These are phyloP conservation scores for Solanum corneliomulleri DNA, from an alignment of 257 asterid genomes.

Conservation along the genomic window DNA sequence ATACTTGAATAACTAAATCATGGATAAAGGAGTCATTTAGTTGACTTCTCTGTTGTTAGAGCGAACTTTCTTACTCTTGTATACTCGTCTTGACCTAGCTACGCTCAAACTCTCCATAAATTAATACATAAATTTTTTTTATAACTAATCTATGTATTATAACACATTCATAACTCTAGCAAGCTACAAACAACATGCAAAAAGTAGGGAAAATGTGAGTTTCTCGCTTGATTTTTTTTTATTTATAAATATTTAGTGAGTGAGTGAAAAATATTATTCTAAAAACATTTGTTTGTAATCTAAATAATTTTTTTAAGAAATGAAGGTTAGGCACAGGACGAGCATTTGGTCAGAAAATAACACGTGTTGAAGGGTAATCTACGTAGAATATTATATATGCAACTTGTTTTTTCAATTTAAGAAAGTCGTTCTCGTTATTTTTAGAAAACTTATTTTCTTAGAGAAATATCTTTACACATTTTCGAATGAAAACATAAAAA, in stretches of 20 bases:
- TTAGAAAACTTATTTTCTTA: too few relatives aligned
- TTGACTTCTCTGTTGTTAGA: too few relatives aligned
- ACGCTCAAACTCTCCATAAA: not conserved
- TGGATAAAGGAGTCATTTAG: too few relatives aligned
- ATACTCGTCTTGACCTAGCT: too few relatives aligned
- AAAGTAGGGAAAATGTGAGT: not conserved
- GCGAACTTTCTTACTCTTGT: too few relatives aligned
- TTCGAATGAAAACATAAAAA: not conserved
- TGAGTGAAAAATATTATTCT: too few relatives aligned
- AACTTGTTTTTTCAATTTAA: not conserved
- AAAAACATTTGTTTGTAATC: too few relatives aligned
- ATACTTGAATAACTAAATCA: not conserved
- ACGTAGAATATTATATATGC: not conserved
- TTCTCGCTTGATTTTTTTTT: not conserved
- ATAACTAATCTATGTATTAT: too few relatives aligned
- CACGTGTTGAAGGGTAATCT: not conserved
- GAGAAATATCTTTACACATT: too few relatives aligned
- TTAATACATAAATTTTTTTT: not conserved
- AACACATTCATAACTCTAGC: not conserved
- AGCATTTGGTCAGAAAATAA: not conserved
- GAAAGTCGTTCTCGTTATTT: too few relatives aligned
- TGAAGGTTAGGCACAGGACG: not conserved
- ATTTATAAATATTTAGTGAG: too few relatives aligned
- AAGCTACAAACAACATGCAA: not conserved
- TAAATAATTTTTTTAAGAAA: too few relatives aligned